Conservation (phyloP, 768 basidiomycete species). For the Porphyrellus cyaneotinctus region DNA sequence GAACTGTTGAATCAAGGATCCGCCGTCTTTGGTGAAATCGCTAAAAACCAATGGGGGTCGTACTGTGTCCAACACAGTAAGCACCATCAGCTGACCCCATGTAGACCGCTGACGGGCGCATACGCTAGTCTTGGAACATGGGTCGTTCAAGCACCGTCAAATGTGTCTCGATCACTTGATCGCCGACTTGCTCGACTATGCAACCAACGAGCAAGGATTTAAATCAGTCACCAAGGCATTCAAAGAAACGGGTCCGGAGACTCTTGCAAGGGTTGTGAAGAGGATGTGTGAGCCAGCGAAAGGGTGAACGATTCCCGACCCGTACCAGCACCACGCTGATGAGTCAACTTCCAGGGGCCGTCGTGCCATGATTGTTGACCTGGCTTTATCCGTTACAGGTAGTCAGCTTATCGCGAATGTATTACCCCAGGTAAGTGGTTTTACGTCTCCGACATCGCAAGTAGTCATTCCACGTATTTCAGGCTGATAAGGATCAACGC, state of each 20-base stretch:
- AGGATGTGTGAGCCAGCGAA: constrained; percentile 86
- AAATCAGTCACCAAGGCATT: constrained; percentile 85
- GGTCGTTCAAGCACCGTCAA: constrained; percentile 67
- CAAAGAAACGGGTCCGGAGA: constrained; percentile 79
- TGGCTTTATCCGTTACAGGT: constrained; percentile 78
- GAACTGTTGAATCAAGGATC: constrained; percentile 75
- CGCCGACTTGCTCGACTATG: constrained; percentile 70
- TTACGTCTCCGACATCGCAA: neutral
- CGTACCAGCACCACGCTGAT: constrained; percentile 2
- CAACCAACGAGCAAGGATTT: constrained; percentile 81
- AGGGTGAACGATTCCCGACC: constrained; percentile 42
- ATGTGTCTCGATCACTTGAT: constrained; percentile 79
- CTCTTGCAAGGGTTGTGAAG: constrained; percentile 66
- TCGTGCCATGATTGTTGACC: constrained; percentile 81
- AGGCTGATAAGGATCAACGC: constrained; percentile 88
- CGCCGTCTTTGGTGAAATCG: constrained; percentile 65
- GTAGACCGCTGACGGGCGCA: constrained; percentile 1
- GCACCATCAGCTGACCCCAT: constrained; percentile 25
- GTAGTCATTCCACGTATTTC: constrained; percentile 6
- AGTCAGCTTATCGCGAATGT: constrained; percentile 84
- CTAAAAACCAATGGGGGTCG: constrained; percentile 87
- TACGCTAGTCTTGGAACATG: constrained; percentile 78
- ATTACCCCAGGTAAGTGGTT: constrained; percentile 58
- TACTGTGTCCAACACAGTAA: constrained; percentile 84
- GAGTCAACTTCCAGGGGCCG: constrained; percentile 46